phyloP scores from a whole-genome alignment of 495 filamentous ascomycete species.

The Lophium mytilinum region DNA sequence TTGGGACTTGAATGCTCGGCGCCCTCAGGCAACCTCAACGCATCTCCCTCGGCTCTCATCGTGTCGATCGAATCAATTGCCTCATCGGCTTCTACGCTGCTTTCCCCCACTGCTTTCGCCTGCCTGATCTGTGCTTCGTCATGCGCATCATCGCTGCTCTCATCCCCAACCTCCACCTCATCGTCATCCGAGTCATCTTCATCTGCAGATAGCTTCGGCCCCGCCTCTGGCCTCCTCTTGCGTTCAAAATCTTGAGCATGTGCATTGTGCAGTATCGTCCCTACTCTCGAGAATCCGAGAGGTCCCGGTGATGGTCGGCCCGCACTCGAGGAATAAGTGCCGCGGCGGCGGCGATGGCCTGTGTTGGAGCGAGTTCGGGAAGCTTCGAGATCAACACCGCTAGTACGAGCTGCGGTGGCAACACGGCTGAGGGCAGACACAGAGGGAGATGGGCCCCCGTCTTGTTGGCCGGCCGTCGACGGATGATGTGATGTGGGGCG shows the following conservation, averaged over 20 bases:
- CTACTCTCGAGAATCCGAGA: constrained; percentile 38
- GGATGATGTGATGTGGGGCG: not conserved
- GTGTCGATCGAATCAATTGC: too few species aligned
- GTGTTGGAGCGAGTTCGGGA: not conserved
- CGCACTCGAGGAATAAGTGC: not conserved
- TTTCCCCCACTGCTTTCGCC: too few species aligned
- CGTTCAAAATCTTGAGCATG: constrained; percentile 86
- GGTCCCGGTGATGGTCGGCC: constrained; percentile 8
- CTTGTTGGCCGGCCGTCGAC: not conserved
- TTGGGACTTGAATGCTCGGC: too few species aligned
- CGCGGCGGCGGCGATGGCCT: not conserved
- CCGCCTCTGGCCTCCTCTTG: constrained; percentile 44
- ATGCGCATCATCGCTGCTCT: constrained; percentile 6
- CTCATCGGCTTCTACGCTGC: too few species aligned
- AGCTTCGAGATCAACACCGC: constrained; percentile 9
- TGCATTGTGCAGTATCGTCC: constrained; percentile 59
- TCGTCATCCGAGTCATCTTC: constrained; percentile 29
- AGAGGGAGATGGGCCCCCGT: constrained; percentile 1
- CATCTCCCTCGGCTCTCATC: too few species aligned
- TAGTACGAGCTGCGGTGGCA: not conserved
- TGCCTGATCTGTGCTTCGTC: not conserved
- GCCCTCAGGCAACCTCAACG: too few species aligned
- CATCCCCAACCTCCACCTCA: constrained; percentile 13
- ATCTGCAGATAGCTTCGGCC: constrained; percentile 2
- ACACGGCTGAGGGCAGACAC: constrained; percentile 1